Base-by-base conservation (phyloP, 2,329 filamentous ascomycete species). In the Elsinoe necatrix region DNA sequence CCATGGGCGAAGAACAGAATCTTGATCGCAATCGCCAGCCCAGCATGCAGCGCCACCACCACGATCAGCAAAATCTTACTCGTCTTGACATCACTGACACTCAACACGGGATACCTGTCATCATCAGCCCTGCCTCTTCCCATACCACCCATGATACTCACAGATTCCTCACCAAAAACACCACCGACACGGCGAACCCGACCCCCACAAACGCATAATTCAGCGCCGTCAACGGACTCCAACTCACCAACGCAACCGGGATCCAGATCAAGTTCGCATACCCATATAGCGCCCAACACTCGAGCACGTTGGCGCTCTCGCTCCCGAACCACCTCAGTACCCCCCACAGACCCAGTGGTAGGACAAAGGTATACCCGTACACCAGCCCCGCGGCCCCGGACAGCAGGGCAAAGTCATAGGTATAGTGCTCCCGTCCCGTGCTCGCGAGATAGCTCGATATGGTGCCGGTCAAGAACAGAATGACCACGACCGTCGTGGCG, bases 221-320 rank as follows among this genome's bases (percentile, higher is more conserved):
- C 63, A 98, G 81, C 57, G 89, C 71, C 73, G 59, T 84, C 64
- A 96, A 76, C 55, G 87, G 86, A 61, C 87, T 92, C 87, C 91
- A 96, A 69, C 86, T 90, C 63, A 96, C 88, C 61, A 95, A 74
- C 48, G 93, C 91, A 42, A 98, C 91, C 1, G 87, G 89, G 64
- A 98, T 91, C 93, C 93, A 98, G 67, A 98, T 89, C 66, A 98
- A 77, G 74, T 98, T 98, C 57, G 87, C 83, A 76, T 98, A 98
- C 56, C 93, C 93, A 72, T 97, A 98, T 34, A 98, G 77, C 59
- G 90, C 88, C 84, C 89, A 91, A 77, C 90, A 95, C 76, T 98
- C 93, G 63, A 98, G 81, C 59, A 98, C 76, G 72, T 95, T 95
- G 61, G 92, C 91, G 57, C 84, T 87, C 69, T 95, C 90, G 71